Evolutionary conservation across 2,329 filamentous ascomycete species (phyloP).

Genomic region (Penicillium nordicum): DNA sequence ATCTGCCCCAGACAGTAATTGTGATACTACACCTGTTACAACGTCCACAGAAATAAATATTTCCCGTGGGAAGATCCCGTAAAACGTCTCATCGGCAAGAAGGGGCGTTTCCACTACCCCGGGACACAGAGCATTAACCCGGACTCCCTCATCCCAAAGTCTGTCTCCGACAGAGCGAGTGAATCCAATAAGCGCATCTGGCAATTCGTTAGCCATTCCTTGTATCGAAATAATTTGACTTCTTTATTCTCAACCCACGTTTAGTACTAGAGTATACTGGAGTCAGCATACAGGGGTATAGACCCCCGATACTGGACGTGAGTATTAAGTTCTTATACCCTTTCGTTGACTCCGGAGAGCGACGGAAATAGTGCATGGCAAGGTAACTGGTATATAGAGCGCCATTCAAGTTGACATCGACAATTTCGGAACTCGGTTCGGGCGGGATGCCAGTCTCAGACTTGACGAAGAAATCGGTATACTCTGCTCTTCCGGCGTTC

Average conservation of each 20-base stretch:
- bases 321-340: conserved; percentile 30
- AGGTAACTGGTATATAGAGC: conserved; percentile 42
- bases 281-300: conserved; percentile 33
- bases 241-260: conserved; percentile 17
- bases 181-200: conserved; percentile 38
- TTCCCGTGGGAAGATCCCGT: conserved; percentile 31
- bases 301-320: conserved; percentile 37
- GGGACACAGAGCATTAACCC: conserved; percentile 34
- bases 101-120: conserved; percentile 37
- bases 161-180: conserved; percentile 35
- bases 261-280: conserved; percentile 41
- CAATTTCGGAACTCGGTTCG: conserved; percentile 32
- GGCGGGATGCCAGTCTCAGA: conserved; percentile 18
- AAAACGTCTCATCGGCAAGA: conserved; percentile 32
- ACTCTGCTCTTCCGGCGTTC: conserved; percentile 48
- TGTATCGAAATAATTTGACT: too few relatives aligned
- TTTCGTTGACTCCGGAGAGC: conserved; percentile 19
- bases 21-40: conserved; percentile 4
- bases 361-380: conserved; percentile 42
- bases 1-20: conserved; percentile 3
- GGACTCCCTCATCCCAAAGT: conserved; percentile 36
- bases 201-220: neutral
- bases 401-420: conserved; percentile 43
- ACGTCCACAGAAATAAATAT: conserved; percentile 8
- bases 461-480: conserved; percentile 40